A percentile compares a stretch with the other conserved stretches of the same genome.
phyloP scores from a whole-genome alignment of 768 basidiomycete genomes.

The Rickenella mellea region DNA sequence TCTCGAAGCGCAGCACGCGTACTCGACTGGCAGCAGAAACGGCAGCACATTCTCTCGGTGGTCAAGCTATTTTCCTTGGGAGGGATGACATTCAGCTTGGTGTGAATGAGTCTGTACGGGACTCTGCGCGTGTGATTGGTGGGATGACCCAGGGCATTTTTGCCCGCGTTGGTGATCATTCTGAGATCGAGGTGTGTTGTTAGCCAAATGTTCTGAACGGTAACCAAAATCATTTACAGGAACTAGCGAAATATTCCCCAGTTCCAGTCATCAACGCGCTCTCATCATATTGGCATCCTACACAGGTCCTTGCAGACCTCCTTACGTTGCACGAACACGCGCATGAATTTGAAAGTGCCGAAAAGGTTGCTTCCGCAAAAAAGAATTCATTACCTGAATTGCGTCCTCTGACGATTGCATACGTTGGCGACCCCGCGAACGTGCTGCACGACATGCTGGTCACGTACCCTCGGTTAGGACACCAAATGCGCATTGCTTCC shows the following conservation, averaged over 20 bases:
- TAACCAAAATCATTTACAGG: constrained; percentile 34
- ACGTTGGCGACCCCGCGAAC: constrained; percentile 91
- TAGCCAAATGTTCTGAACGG: neutral
- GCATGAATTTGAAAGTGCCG: constrained; percentile 35
- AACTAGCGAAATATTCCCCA: constrained; percentile 80
- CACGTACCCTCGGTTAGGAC: constrained; percentile 84
- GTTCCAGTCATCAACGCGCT: constrained; percentile 96
- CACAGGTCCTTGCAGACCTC: constrained; percentile 89
- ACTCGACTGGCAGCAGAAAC: constrained; percentile 89
- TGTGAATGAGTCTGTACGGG: constrained; percentile 82
- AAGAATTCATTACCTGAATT: constrained; percentile 35
- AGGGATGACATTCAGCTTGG: constrained; percentile 89
- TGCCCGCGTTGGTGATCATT: constrained; percentile 88
- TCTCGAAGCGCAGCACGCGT: constrained; percentile 89
- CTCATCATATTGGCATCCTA: constrained; percentile 93
- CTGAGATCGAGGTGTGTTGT: constrained; percentile 75
- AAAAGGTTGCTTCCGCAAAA: neutral
- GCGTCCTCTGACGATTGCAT: constrained; percentile 80
- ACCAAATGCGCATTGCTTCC: constrained; percentile 74
- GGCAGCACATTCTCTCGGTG: constrained; percentile 68
- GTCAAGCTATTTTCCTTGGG: constrained; percentile 84
- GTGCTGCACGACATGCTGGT: constrained; percentile 98
- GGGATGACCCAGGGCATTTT: constrained; percentile 97
- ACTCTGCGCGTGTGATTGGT: constrained; percentile 81
- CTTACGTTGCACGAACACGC: constrained; percentile 79